Base-by-base conservation (phyloP, 208 protist species). In the Leishmania lainsoni region DNA sequence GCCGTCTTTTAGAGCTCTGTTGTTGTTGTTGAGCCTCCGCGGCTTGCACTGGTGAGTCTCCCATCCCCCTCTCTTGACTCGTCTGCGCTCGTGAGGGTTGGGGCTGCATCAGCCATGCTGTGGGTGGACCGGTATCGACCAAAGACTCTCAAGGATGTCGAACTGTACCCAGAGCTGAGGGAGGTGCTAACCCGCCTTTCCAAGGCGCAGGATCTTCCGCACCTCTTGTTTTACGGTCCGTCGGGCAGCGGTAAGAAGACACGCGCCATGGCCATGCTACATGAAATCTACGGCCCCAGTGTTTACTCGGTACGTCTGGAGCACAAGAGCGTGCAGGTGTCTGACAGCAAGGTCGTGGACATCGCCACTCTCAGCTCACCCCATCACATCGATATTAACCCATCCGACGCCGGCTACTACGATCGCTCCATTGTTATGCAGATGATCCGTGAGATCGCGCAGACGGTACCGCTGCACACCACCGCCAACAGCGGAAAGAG, bases 61-160 rank as follows among this genome's bases (percentile, higher is more conserved):
- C 42, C 22, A 9, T 17, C 22, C 5, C 8, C 39, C 35, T 32
- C 51, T 35, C 35, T n/a, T 12, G 42, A 5, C 26, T 54, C 6
- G 3, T 73, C 3, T 54, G 42, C 20, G 10, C 39, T 45, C 20
- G 69, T n/a, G 39, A n/a, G 39, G 48, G 45, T 32, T 22, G 3
- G 42, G 6, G 69, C 20, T 45, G 69, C 26, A 63, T 77, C 29
- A 66, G 56, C 48, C 42, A 99, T 99, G 96, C 85, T 99, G 75
- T 99, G 98, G 99, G 98, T 99, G 26, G 99, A 99, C 89, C 99
- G 99, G 86, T 95, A 99, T 89, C 92, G 99, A n/a, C 99, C 99
- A 29, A 95, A 92, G 48, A 93, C 89, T n/a, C 90, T 99, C 3
- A 91, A 95, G 17, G 87, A 98, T 63, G 89, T 99, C 42, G 94